Base-by-base conservation (phyloP, 495 filamentous ascomycete genomes). In the Beverwykella pulmonaria region DNA sequence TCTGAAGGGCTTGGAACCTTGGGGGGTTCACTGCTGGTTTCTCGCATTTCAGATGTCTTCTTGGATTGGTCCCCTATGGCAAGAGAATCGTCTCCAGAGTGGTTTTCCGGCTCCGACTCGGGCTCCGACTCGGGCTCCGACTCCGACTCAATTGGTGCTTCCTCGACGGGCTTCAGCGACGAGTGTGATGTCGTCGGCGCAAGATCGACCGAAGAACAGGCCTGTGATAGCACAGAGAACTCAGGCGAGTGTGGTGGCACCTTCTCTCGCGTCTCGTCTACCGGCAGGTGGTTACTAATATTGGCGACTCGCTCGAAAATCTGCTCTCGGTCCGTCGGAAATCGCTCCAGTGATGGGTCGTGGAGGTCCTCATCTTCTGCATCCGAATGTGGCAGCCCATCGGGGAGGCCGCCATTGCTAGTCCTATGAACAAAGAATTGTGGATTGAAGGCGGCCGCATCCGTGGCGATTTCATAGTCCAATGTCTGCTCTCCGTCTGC, bases 321-420 rank as follows among this genome's bases (percentile, higher is more conserved):
- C 22, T 27, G 26, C n/a, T 65, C 57, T 4, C 67, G 55, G 9
- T 34, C 27, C 1, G 53, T 66, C 17, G 67, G 67, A 41, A 70
- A 70, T 0, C 17, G 15, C 29, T 65, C 62, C 1, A 70, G 47
- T 29, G 49, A 56, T 26, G 67, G 52, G 59, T 70, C 67, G 26
- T 57, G 29, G 14, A 63, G 34, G 59, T 72, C n/a, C 47, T 67
- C 54, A 58, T 75, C 71, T 39, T 70, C 60, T 26, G 56, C 39
- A 63, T 72, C 64, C 1, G 54, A 59, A 19, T n/a, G 17, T 4
- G 54, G 60, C 26, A 69, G 26, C 6, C 44, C 47, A 61, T 61
- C 17, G 6, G 53, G 60, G 4, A 67, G 30, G 34, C 30, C 49
- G 20, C 59, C 26, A 22, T 22, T 59, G 15, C 25, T 25, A 8